Evolutionary conservation across 2,329 filamentous ascomycete species (phyloP), one percentile per base, ranked within the genome.

Genomic region (Cephalotrichum gorgonifer): DNA sequence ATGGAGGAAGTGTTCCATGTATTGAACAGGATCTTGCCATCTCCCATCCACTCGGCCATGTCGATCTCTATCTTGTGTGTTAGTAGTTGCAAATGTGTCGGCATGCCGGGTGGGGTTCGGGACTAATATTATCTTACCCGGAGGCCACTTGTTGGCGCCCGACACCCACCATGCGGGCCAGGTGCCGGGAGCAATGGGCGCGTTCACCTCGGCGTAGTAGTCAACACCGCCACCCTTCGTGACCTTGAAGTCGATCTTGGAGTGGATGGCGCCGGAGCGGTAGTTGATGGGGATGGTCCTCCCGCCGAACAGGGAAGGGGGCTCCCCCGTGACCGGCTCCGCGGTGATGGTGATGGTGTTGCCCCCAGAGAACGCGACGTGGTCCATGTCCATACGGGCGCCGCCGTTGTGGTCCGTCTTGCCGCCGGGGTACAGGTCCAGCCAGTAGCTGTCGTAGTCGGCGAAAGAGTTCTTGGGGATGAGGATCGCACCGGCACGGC

Each of bases 131-230:
- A n/a, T n/a, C n/a, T n/a, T n/a, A n/a, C n/a, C n/a, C 0, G 76
- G 77, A 15, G 75, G 76, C 76, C 77, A 79, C 0, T 68, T 64
- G 42, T 74, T 57, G 1, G 74, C 74, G 0, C 66, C 74, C 2
- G 74, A 78, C 7, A 79, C 60, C 76, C 75, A 79, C 54, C 79
- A 79, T 0, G 76, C 76, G 0, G 76, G 76, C 76, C 76, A 79
- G 0, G 74, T 77, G 6, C 72, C 68, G 50, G 63, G 58, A 1
- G 57, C 56, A 1, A 64, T 65, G 6, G 67, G 61, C 8, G 67
- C 68, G 47, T 56, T 57, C 53, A 71, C 64, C 53, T 69, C 66
- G 44, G 61, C 67, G 8, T 55, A 54, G 53, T 70, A 69, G 55
- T 71, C 68, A 51, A 65, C 68, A 2, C 68, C 68, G 6, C 65